These are phyloP conservation scores for Escovopsis sp. DNA, from an alignment of 2,329 filamentous ascomycete species.

Conservation along the genomic window DNA sequence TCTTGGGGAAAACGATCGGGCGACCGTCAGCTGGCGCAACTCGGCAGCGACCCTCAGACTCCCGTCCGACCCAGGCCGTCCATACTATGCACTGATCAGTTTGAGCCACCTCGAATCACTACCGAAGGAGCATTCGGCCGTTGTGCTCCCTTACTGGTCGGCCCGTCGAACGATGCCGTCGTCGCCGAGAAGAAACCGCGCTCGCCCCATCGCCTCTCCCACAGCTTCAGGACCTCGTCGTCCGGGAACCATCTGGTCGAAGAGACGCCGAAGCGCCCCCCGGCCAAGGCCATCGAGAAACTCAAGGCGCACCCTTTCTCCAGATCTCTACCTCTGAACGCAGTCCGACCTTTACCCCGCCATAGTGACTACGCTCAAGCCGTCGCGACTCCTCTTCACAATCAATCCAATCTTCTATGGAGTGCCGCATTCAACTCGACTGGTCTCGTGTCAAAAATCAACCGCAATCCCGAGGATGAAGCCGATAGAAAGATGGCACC, in stretches of 20 bases:
- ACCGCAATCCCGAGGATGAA: slow-evolving; percentile 62
- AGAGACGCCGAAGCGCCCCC: slow-evolving; percentile 35
- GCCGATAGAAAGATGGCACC: slow-evolving; percentile 49
- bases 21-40: slow-evolving; percentile 38
- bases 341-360: slow-evolving; percentile 20
- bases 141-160: slow-evolving; percentile 26
- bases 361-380: slow-evolving; percentile 16
- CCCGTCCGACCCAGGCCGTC: slow-evolving; percentile 45
- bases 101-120: slow-evolving; percentile 45
- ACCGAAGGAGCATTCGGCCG: slow-evolving; percentile 51
- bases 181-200: slow-evolving; percentile 29
- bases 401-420: slow-evolving; percentile 41
- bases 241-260: slow-evolving; percentile 65
- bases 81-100: slow-evolving; percentile 67
- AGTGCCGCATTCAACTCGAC: slow-evolving; percentile 87
- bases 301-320: slow-evolving; percentile 22
- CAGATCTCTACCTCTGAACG: slow-evolving; percentile 23
- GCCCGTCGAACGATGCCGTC: slow-evolving; percentile 38
- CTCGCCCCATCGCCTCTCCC: slow-evolving; percentile 69
- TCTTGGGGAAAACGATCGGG: slow-evolving; percentile 47
- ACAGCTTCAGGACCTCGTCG: slow-evolving; percentile 74
- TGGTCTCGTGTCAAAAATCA: slow-evolving; percentile 87
- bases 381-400: slow-evolving; percentile 31
- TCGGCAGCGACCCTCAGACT: slow-evolving; percentile 38
- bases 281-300: slow-evolving; percentile 14